A percentile compares a stretch with the other conserved stretches of the same genome.
phyloP scores from a whole-genome alignment of 345 rosid genomes.

The Gossypium anomalum region DNA sequence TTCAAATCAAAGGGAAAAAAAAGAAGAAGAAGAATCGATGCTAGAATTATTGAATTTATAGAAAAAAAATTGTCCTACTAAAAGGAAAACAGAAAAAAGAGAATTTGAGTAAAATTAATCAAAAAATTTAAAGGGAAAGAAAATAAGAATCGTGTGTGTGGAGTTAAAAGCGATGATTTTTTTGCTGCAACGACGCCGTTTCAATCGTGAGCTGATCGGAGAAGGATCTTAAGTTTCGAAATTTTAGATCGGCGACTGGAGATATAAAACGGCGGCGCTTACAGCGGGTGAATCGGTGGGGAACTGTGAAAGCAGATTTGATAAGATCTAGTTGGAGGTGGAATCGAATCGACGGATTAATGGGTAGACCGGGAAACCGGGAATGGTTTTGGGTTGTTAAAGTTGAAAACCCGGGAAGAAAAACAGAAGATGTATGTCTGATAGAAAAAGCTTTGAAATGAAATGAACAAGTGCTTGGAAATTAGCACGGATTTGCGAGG shows the following conservation, averaged over 20 bases:
- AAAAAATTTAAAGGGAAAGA: not conserved
- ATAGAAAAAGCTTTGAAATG: not conserved
- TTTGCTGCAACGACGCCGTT: not conserved
- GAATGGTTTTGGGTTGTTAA: not conserved
- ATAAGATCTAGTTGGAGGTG: conserved; percentile 16
- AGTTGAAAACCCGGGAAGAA: conserved; percentile 21
- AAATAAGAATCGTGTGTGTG: not conserved
- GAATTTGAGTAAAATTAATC: not conserved
- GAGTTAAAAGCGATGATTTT: not conserved
- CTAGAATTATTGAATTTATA: not conserved
- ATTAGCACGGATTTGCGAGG: conserved; percentile 1
- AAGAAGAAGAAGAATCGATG: no score
- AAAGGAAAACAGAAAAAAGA: not conserved
- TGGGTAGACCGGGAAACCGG: not conserved
- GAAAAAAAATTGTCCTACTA: not conserved
- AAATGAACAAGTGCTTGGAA: not conserved
- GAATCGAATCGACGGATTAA: not conserved
- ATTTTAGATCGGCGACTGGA: conserved; percentile 2
- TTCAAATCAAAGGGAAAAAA: not conserved
- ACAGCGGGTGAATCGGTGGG: not conserved
- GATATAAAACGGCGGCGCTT: not conserved
- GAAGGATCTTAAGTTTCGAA: not conserved
- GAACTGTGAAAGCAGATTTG: conserved; percentile 5
- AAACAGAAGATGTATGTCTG: not conserved
- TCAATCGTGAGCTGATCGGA: not conserved